Base-by-base conservation (phyloP, 2,329 filamentous ascomycete genomes). In the Fusarium pseudoanthophilum region DNA sequence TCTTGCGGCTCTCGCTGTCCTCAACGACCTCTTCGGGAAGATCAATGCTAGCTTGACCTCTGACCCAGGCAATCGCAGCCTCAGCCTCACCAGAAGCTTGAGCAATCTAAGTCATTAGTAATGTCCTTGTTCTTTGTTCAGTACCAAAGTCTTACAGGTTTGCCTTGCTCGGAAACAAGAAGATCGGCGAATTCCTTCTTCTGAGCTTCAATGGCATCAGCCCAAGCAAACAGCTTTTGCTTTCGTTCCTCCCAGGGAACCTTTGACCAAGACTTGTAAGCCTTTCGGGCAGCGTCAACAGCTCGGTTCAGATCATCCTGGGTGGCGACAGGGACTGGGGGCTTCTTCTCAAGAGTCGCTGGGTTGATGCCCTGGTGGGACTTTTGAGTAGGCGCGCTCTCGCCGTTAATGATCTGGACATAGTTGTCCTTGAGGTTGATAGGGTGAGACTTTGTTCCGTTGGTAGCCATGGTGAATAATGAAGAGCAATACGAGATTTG, bases 1-100 rank as follows among this genome's bases (percentile, higher is more conserved):
- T 58, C 9, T 70, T 76, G 7, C 75, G 67, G 14, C 46, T 65
- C 21, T 77, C 75, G 9, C 75, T 82, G 16, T 86, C 83, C 45
- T 84, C 79, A 11, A 86, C 65, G 15, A 84, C 72, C 7, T 83
- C 83, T 39, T 83, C 82, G 2, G 81, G 75, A 6, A 71, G 56
- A 7, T 65, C 75, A 11, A 82, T 75, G 2, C 74, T 67, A 5
- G 78, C 76, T 63, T 81, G 75, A 16, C 76, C 78, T 14, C 74
- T 73, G 7, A 82, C 70, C 77, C 78, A 82, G 26, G 63, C 64
- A 16, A 79, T 64, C 8, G 76, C 66, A 7, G 72, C 71, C 6
- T 73, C 72, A 14, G 77, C 45, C 28, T 83, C 81, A 0, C 21
- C 59, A 7, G 60, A 40, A 2, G 81, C 78, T 67, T 79, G 75